Evolutionary conservation across 192 early-diverging fungal genomes (phyloP), one percentile per base, ranked within the genome.

Genomic region (Coemansia sp.): DNA sequence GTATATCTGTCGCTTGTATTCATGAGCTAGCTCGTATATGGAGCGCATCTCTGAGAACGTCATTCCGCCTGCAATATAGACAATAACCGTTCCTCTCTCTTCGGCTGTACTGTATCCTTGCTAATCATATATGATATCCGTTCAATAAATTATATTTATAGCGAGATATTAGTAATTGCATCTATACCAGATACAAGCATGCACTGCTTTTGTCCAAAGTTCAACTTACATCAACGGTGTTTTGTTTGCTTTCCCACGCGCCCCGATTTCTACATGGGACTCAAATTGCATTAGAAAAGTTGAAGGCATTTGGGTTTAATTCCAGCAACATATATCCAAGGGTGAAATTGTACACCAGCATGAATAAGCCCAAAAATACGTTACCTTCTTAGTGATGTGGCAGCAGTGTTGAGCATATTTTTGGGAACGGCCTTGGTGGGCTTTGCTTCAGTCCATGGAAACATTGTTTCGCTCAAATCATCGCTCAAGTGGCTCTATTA

Each of bases 1-100:
- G 54, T 67, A 79, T 2, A 79, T 55, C 3, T 79, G 59, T 26
- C 66, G 64, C 2, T 60, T 61, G 38, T 58, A 63, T 19, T 51
- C 46, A 9, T 60, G 45, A 6, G 67, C 46, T n/a, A 79, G 42
- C 27, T 74, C 77, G 60, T 79, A 79, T 3, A 69, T 48, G 8
- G 77, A 14, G 14, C 77, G 66, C 60, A 79, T 67, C 30, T 79
- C 77, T 8, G 71, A 58, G 20, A 75, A 38, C 7, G 77, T 79
- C 23, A 71, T 50, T 15, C 77, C 77, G 3, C 77, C 77, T 7
- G 67, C 60, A 46, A 79, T 69, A 46, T 68, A 79, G 9, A 79
- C 47, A 33, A 79, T 52, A 5, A 79, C 11, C 1, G 44, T 50
- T 6, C 71, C 71, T 13, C 53, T 33, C 43, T 53, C 53, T 18